phyloP scores from a whole-genome alignment of 164 flowering plant genomes.

The Vitis labrusca region DNA sequence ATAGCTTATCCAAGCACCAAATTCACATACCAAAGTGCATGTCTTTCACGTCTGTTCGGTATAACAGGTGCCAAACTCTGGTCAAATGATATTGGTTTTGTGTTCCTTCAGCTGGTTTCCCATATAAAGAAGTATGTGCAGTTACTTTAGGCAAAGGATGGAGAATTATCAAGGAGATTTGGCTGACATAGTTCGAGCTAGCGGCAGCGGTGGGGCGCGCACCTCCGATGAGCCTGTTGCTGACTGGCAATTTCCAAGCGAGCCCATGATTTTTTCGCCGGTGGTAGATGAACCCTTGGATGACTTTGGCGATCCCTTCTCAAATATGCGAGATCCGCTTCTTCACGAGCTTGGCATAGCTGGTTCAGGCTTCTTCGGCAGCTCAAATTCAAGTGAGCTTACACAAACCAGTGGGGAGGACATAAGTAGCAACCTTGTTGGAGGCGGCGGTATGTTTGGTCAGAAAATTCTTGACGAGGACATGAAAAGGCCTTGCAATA shows the following conservation, averaged over 20 bases:
- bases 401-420: not conserved
- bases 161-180: conserved; percentile 77
- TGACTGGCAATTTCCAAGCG: conserved; percentile 34
- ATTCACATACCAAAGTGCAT: conserved; percentile 10
- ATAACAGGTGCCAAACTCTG: conserved; percentile 7
- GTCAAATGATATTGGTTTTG: not conserved
- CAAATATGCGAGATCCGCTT: conserved; percentile 53
- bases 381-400: conserved; percentile 13
- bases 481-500: conserved; percentile 35
- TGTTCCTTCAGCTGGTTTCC: not conserved
- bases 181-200: conserved; percentile 69
- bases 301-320: conserved; percentile 64
- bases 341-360: conserved; percentile 35
- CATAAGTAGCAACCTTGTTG: not conserved
- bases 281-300: conserved; percentile 17
- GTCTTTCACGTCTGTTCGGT: conserved; percentile 18
- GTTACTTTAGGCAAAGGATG: conserved; percentile 37
- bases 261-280: conserved; percentile 17
- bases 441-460: not conserved
- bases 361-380: conserved; percentile 22
- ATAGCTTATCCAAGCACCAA: too few relatives aligned
- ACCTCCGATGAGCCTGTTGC: conserved; percentile 1
- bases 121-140: conserved; percentile 30
- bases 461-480: conserved; percentile 32
- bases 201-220: conserved; percentile 24